Evolutionary conservation across 2,329 filamentous ascomycete species (phyloP), one percentile per base, ranked within the genome.

Genomic region (Fusarium hainanense): DNA sequence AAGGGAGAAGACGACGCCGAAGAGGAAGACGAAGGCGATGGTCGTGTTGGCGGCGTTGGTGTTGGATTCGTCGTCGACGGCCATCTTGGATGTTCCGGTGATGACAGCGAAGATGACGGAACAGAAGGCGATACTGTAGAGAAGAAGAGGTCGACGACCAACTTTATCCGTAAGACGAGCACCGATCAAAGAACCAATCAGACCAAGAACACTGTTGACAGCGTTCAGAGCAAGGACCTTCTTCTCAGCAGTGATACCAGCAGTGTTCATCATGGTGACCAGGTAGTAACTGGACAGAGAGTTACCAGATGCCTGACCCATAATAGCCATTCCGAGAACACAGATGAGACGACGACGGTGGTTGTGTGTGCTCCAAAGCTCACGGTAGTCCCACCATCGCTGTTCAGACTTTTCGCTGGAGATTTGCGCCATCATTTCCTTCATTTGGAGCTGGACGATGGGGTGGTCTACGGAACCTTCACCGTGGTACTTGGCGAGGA

Each of bases 261-360:
- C 72, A 2, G 63, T 70, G 37, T 74, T 69, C 58, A 74, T 68
- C 65, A 84, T 82, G 9, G 82, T 82, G 30, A 88, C 83, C 71
- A 90, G 87, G 74, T 90, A 81, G 64, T 88, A 88, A 2, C 83
- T 82, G 14, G 81, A 80, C 11, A 85, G 75, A 1, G 81, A 82
- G 75, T 86, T 85, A 7, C 84, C 86, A 7, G 82, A 82, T 62
- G 85, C 83, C 73, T 89, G 86, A 3, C 85, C 84, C 70, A 89
- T 87, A 47, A 85, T 80, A 8, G 84, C 82, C 77, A 88, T 85
- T 21, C 82, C 82, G 5, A 85, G 75, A 34, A 86, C 85, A 67
- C 84, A 85, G 41, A 84, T 79, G 13, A 89, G 82, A 20, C 86
- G 83, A 58, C 85, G 85, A 14, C 83, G 79, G 6, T 83, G 81